Percentiles rank a stretch among this genome's conserved stretches.
Conservation (phyloP, 2,329 filamentous ascomycete genomes). For the Nothophoma quercina region DNA sequence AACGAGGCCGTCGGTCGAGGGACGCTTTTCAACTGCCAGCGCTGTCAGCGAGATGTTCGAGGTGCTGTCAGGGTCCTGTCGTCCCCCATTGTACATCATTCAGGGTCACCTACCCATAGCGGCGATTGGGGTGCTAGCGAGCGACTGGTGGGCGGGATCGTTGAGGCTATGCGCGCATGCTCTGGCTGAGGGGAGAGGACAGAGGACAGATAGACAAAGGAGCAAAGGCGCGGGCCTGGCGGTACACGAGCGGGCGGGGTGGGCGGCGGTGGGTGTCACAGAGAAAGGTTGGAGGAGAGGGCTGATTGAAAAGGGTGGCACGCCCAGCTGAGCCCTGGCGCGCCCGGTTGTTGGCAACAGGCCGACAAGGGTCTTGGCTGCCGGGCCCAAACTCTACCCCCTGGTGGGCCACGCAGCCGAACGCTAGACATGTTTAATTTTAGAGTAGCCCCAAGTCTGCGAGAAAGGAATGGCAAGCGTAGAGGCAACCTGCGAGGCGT, state of each 20-base stretch:
- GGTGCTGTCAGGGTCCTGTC: not conserved
- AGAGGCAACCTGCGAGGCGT: not conserved
- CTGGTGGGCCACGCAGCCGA: slow-evolving; percentile 10
- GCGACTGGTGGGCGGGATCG: slow-evolving; percentile 24
- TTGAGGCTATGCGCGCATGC: slow-evolving; percentile 39
- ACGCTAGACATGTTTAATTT: slow-evolving; percentile 13
- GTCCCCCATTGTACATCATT: not conserved
- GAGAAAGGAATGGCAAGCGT: slow-evolving; percentile 13
- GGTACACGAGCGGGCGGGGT: slow-evolving; percentile 18
- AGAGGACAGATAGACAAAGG: slow-evolving; percentile 24
- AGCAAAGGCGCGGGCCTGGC: slow-evolving; percentile 24
- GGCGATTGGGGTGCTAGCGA: slow-evolving; percentile 28
- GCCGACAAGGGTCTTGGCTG: slow-evolving; percentile 8
- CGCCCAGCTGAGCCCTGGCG: slow-evolving; percentile 11
- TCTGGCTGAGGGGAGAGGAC: slow-evolving; percentile 16
- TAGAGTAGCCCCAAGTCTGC: slow-evolving; percentile 1
- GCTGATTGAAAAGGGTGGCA: slow-evolving; percentile 18
- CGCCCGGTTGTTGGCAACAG: slow-evolving; percentile 3
- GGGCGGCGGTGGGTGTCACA: slow-evolving; percentile 16
- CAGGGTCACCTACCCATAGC: slow-evolving; percentile 37
- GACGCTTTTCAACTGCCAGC: slow-evolving; percentile 45
- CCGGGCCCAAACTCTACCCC: slow-evolving; percentile 8
- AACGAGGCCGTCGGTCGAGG: slow-evolving; percentile 49
- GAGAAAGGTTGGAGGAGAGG: slow-evolving; percentile 1
- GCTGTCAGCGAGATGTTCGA: slow-evolving; percentile 22